phyloP scores from a whole-genome alignment of 2,329 filamentous ascomycete genomes.

The Monosporascus sp. region DNA sequence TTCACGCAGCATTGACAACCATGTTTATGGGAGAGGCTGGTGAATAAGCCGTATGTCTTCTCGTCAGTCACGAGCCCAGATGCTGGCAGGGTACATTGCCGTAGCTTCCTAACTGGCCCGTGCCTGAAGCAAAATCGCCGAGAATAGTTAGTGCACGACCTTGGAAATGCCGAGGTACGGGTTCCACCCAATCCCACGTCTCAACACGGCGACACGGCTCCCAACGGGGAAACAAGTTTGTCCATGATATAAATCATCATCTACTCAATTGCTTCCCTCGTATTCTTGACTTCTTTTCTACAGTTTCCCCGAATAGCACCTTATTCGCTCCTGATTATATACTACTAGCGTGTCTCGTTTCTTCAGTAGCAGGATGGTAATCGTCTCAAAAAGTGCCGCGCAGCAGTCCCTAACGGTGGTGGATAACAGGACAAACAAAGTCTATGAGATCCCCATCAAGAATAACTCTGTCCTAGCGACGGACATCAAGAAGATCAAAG shows the following conservation, averaged over 20 bases:
- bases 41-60: neutral
- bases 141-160: neutral
- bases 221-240: neutral
- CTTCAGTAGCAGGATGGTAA: conserved; percentile 17
- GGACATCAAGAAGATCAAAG: conserved; percentile 46
- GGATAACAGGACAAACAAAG: conserved; percentile 44
- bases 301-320: neutral
- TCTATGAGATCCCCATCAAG: conserved; percentile 43
- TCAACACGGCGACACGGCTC: neutral
- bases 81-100: neutral
- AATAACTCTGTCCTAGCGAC: conserved; percentile 45
- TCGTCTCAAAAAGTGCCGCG: conserved; percentile 19
- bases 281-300: neutral
- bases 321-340: neutral
- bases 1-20: too few relatives aligned
- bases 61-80: neutral
- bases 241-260: neutral
- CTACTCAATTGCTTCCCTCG: neutral
- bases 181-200: neutral
- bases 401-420: conserved; percentile 35
- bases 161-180: neutral
- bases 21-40: too few relatives aligned
- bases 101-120: neutral
- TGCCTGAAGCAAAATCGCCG: neutral
- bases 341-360: neutral